phyloP scores from a whole-genome alignment of 495 filamentous ascomycete species.

The Annulohypoxylon moriforme region DNA sequence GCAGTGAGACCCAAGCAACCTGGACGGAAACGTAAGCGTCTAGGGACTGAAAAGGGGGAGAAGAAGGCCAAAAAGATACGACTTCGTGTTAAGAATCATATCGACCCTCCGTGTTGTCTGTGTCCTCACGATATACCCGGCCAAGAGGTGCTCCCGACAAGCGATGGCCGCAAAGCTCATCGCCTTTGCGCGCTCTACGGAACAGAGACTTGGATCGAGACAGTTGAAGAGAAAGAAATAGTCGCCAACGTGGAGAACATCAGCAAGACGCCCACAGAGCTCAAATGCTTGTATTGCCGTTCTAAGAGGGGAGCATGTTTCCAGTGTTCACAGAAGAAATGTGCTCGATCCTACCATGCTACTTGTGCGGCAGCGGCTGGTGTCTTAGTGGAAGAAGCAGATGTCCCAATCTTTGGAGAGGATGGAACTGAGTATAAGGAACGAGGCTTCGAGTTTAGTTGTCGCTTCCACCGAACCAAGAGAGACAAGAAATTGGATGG shows the following conservation, averaged over 20 bases:
- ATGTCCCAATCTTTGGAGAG: conserved; percentile 86
- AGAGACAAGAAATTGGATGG: conserved; percentile 75
- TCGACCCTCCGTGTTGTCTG: conserved; percentile 87
- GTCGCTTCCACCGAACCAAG: conserved; percentile 92
- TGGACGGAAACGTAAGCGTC: conserved; percentile 66
- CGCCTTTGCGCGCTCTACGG: conserved; percentile 89
- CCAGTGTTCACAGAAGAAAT: conserved; percentile 96
- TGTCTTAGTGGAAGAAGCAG: conserved; percentile 86
- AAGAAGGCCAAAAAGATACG: conserved; percentile 80
- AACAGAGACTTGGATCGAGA: conserved; percentile 90
- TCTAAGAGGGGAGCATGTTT: conserved; percentile 95
- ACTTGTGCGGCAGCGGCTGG: conserved; percentile 93
- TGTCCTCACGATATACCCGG: conserved; percentile 93
- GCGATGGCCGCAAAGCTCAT: conserved; percentile 88
- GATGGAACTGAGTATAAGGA: conserved; percentile 92
- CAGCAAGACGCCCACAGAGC: conserved; percentile 85
- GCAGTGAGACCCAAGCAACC: conserved; percentile 63
- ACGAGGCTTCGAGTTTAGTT: conserved; percentile 89
- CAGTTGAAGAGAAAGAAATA: conserved; percentile 72
- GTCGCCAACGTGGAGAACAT: conserved; percentile 83
- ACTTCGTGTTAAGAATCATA: conserved; percentile 72
- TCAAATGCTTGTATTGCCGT: conserved; percentile 94
- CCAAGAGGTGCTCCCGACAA: conserved; percentile 85
- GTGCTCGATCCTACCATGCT: conserved; percentile 91
- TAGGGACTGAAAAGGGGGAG: conserved; percentile 48